Conservation (phyloP, 164 flowering plant genomes). For the Amborella trichopoda region DNA sequence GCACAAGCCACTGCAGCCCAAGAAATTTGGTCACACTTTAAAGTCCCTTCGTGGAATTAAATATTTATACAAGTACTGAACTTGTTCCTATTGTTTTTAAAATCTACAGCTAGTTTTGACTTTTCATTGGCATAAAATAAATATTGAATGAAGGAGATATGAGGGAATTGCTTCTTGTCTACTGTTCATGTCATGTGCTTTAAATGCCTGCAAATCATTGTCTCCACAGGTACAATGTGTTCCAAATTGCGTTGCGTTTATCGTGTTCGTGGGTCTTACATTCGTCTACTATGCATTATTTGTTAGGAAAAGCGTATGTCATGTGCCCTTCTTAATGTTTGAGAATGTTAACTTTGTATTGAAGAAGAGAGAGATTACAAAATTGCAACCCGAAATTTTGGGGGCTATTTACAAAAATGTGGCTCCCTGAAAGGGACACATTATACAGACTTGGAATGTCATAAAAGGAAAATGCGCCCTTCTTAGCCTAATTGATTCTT, state of each 20-base stretch:
- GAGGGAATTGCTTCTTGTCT: background rate
- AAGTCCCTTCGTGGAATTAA: constrained; percentile 91
- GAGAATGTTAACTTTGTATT: background rate
- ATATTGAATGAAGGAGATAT: background rate
- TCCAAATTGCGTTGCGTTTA: constrained; percentile 86
- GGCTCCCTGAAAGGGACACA: background rate
- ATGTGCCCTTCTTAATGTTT: constrained; percentile 1
- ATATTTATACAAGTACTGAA: constrained; percentile 89
- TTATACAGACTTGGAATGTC: background rate
- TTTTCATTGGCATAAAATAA: background rate
- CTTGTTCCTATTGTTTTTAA: background rate
- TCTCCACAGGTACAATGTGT: constrained; percentile 84
- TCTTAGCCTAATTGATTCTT: background rate
- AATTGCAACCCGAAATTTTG: background rate
- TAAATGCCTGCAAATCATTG: background rate
- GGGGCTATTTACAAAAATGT: background rate
- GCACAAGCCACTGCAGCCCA: constrained; percentile 99
- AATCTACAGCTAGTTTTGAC: background rate
- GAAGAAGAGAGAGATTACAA: background rate
- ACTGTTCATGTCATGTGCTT: background rate
- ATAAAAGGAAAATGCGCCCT: background rate
- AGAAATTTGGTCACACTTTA: constrained; percentile 97
- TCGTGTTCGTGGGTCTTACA: constrained; percentile 69
- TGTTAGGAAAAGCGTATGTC: constrained; percentile 39
- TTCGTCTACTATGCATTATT: constrained; percentile 74